Evolutionary conservation across 2,329 filamentous ascomycete genomes (phyloP).

Genomic region (Cryphonectria parasitica): DNA sequence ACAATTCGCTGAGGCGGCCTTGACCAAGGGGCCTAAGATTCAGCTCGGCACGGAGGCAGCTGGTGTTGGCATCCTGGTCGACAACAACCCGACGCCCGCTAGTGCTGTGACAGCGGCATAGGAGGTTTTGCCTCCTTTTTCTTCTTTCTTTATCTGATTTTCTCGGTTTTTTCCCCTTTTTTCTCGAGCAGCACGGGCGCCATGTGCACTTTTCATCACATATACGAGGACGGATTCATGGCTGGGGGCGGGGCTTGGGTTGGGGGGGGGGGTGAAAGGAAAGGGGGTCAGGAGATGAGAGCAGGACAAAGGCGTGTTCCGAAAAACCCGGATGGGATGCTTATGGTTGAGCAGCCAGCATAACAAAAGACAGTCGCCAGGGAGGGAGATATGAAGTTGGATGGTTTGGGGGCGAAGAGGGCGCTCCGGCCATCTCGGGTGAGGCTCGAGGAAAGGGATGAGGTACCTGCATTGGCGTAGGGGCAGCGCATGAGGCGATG

Average conservation of each 20-base stretch:
- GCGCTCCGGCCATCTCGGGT: background rate
- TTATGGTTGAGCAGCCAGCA: background rate
- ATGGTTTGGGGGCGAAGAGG: background rate
- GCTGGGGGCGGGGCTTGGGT: background rate
- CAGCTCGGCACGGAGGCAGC: slow-evolving; percentile 47
- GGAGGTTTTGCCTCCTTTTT: background rate
- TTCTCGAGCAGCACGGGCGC: too few species aligned
- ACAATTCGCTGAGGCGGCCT: slow-evolving; percentile 44
- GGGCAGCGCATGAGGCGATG: background rate
- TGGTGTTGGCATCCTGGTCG: slow-evolving; percentile 46
- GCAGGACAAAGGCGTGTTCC: background rate
- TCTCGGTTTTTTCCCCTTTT: background rate
- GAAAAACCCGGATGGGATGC: background rate
- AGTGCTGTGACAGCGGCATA: slow-evolving; percentile 9
- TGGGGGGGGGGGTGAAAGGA: background rate
- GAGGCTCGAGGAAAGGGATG: background rate
- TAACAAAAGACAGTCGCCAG: background rate
- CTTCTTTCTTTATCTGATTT: background rate
- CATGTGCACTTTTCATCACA: background rate
- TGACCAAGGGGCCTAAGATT: slow-evolving; percentile 44
- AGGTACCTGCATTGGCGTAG: slow-evolving; percentile 5
- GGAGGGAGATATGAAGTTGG: background rate
- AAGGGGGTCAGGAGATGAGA: background rate
- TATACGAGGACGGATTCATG: background rate
- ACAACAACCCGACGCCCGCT: slow-evolving; percentile 37